Evolutionary conservation across 305 asterid species (phyloP), one percentile per base, ranked within the genome.

Genomic region (Lippia alba): DNA sequence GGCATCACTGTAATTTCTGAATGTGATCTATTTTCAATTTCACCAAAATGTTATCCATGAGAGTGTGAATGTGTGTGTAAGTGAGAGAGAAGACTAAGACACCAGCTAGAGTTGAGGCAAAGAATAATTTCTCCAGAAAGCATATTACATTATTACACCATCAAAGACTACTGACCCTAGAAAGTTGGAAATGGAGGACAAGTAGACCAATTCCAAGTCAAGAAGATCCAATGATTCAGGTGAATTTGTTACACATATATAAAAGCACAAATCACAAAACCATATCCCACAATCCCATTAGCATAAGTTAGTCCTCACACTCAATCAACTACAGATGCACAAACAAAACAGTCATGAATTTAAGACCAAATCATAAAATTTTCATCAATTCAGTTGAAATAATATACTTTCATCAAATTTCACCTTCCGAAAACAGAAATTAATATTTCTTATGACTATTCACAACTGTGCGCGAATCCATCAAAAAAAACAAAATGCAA

Each of bases 181-280:
- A 67, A 61, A 41, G 14, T 34, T 50, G 80, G 68, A 54, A 51
- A 24, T 70, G 76, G 68, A 54, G 45, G 51, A 61, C 15, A 36
- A 70, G 64, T 32, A 46, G 84, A 77, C 71, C 56, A 77, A 51
- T 77, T 78, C 76, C 33, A 58, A 76, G 61, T 17, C 46, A 61
- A 53, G 57, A n/a, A 73, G 77, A 73, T 69, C 85, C 84, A 34
- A 72, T 54, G 63, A 50, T 62, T 74, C 65, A 74, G 77, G 75
- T 41, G 49, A 70, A 59, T 20, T 63, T 0, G 58, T 72, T 63
- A 40, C 9, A 8, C 41, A 36, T 36, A 4, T 36, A 36, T 36
- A 36, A 17, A 8, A 1, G 12, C 58, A 8, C 12, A 17, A 53
- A 17, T 18, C 8, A 17, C 34, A 50, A 19, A 4, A 34, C 55